These are phyloP conservation scores for Mesotaenium endlicherianum DNA, from an alignment of 139 green algal genomes.

Conservation along the genomic window DNA sequence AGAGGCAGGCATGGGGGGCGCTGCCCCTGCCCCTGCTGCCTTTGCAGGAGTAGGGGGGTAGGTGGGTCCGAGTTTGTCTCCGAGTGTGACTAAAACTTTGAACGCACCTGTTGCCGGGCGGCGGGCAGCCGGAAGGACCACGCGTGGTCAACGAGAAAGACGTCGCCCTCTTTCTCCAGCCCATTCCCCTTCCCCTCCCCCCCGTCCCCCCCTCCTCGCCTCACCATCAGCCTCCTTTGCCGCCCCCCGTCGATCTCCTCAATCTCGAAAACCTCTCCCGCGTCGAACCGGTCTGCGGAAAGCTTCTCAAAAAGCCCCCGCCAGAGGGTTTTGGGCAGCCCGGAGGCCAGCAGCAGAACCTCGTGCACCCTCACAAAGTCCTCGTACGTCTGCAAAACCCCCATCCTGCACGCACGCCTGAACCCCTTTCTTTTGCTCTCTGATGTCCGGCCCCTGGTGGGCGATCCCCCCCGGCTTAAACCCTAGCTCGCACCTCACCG, in stretches of 20 bases:
- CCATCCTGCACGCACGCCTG: too few relatives aligned
- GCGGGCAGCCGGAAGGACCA: constrained; percentile 37
- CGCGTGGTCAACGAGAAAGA: constrained; percentile 43
- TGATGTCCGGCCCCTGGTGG: too few relatives aligned
- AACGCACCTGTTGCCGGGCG: constrained; percentile 37
- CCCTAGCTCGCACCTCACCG: too few relatives aligned
- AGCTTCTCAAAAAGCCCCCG: constrained; percentile 27
- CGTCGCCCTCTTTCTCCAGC: constrained; percentile 11
- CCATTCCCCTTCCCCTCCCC: background rate
- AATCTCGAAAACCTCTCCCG: constrained; percentile 8
- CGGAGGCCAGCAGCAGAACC: constrained; percentile 7
- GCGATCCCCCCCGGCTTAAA: too few relatives aligned
- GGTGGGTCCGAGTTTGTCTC: too few relatives aligned
- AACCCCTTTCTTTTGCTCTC: too few relatives aligned
- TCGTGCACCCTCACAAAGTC: constrained; percentile 30
- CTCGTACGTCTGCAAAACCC: background rate
- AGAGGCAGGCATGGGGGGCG: too few relatives aligned
- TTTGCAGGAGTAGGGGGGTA: too few relatives aligned
- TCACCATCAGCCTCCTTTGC: constrained; percentile 9
- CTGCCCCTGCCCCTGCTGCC: too few relatives aligned
- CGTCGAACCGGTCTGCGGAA: constrained; percentile 17
- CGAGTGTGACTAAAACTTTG: too few relatives aligned
- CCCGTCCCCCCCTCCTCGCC: background rate
- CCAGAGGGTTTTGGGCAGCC: constrained; percentile 10
- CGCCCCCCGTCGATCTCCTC: constrained; percentile 14